Percentiles rank a stretch among this genome's conserved stretches.
Conservation (phyloP, 495 filamentous ascomycete genomes). For the Lophiotrema nucula region DNA sequence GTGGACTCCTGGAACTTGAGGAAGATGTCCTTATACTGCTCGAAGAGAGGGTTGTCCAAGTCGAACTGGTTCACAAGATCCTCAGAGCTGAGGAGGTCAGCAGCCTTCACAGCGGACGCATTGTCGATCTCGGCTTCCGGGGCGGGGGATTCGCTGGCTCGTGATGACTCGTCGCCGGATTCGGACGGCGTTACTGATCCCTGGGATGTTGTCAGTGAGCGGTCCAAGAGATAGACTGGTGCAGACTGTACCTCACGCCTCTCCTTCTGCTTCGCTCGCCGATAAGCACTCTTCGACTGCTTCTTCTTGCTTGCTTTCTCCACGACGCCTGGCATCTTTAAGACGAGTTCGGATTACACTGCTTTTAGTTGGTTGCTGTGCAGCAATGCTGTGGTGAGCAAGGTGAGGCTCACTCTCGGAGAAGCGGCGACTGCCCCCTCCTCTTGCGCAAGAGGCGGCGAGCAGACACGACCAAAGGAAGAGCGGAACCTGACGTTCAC, state of each 20-base stretch:
- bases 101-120: conserved; percentile 29
- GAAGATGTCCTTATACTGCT: conserved; percentile 77
- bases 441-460: too few relatives aligned
- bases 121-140: conserved; percentile 5
- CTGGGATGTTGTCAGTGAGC: not conserved
- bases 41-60: conserved; percentile 72
- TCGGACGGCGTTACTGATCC: too few relatives aligned
- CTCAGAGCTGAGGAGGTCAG: conserved; percentile 38
- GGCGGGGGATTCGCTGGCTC: too few relatives aligned
- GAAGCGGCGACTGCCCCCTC: too few relatives aligned
- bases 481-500: too few relatives aligned
- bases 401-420: too few relatives aligned
- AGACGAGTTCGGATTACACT: not conserved
- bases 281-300: conserved; percentile 38
- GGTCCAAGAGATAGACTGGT: not conserved
- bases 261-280: conserved; percentile 36
- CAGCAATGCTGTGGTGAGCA: too few relatives aligned
- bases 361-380: too few relatives aligned
- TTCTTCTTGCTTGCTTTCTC: conserved; percentile 28
- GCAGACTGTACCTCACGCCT: conserved; percentile 30
- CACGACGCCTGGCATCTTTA: conserved; percentile 20
- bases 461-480: too few relatives aligned
- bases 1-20: conserved; percentile 60
- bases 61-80: conserved; percentile 45
- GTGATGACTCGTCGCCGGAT: too few relatives aligned